Evolutionary conservation across 768 basidiomycete species (phyloP).

Genomic region (Dacryopinax primogenitus): DNA sequence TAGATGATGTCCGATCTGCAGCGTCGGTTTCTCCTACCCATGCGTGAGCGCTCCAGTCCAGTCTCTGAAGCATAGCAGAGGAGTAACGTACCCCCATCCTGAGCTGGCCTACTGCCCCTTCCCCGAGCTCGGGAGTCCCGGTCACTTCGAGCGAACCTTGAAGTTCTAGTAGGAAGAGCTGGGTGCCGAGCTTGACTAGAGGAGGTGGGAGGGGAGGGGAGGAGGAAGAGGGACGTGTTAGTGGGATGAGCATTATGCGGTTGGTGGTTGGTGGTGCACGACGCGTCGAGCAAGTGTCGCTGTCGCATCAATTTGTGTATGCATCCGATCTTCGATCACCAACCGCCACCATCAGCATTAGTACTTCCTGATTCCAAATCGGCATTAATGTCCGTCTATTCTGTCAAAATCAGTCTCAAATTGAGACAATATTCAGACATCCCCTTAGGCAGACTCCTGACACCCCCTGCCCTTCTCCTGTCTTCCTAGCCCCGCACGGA

Average conservation of each 20-base stretch:
- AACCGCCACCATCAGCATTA: no score
- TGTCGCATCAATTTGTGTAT: no score
- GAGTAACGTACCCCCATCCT: slow-evolving; percentile 33
- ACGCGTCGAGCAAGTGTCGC: background rate
- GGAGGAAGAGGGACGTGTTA: slow-evolving; percentile 32
- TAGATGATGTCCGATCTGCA: slow-evolving; percentile 76
- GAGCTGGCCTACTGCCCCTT: slow-evolving; percentile 64
- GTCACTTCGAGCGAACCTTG: slow-evolving; percentile 62
- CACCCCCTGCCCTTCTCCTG: background rate
- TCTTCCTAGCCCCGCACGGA: background rate
- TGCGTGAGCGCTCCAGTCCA: background rate
- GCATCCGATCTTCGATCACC: no score
- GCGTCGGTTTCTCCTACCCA: slow-evolving; percentile 56
- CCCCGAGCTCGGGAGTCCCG: slow-evolving; percentile 37
- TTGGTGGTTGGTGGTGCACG: background rate
- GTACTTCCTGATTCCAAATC: no score
- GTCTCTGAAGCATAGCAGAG: no score
- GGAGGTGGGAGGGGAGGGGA: slow-evolving; percentile 40
- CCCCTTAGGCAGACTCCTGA: background rate
- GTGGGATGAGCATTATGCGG: slow-evolving; percentile 50
- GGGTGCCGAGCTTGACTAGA: slow-evolving; percentile 60
- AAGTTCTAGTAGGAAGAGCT: slow-evolving; percentile 74
- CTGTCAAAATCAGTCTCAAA: background rate
- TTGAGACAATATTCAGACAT: background rate
- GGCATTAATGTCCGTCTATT: background rate